Base-by-base conservation (phyloP, 331 rosid species). In the Arachis monticola region DNA sequence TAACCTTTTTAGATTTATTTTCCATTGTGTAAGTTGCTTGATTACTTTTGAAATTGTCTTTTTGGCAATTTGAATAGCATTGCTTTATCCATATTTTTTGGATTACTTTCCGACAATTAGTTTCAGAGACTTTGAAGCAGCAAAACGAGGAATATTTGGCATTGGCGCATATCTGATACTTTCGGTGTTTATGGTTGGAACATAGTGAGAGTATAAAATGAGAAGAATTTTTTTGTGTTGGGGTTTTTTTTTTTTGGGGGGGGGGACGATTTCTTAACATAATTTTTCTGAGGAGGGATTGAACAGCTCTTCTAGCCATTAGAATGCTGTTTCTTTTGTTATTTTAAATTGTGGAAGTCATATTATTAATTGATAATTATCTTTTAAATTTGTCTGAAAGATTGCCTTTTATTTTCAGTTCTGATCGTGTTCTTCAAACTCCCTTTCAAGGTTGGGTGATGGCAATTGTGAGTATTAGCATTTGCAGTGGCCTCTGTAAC, bases 391-490 rank as follows among this genome's bases (percentile, higher is more conserved):
- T 78, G 27, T 65, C 71, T 22, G 44, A 68, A 47, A 53, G 44
- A 22, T 77, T 45, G 5, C 53, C 1, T 75, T 84, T 10, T 51
- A 64, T 81, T 72, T 79, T 78, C 91, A 92, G 92, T 70, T 94
- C 96, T 8, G 96, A 94, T 73, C 89, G 0, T 66, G 96, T 94
- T 88, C 99, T 94, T 78, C 97, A 92, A 85, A 90, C 96, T 83
- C 95, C 99, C 30, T 77, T 94, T 71, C 96, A 94, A 86, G 97
- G 99, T 74, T 94, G 93, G 97, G 77, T 85, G 85, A 91, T 94
- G 99, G 97, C 97, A 86, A 92, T 86, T 40, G 97, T 93, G 88
- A 93, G 98, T 94, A 51, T 75, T 42, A 59, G 73, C 67, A 67
- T 67, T 75, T 73, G 58, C 76, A 42, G 62, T 65, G 53, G 32